A percentile compares a stretch with the other conserved stretches of the same genome.
phyloP scores from a whole-genome alignment of 2,329 filamentous ascomycete genomes.

The Basipetospora chlamydospora region DNA sequence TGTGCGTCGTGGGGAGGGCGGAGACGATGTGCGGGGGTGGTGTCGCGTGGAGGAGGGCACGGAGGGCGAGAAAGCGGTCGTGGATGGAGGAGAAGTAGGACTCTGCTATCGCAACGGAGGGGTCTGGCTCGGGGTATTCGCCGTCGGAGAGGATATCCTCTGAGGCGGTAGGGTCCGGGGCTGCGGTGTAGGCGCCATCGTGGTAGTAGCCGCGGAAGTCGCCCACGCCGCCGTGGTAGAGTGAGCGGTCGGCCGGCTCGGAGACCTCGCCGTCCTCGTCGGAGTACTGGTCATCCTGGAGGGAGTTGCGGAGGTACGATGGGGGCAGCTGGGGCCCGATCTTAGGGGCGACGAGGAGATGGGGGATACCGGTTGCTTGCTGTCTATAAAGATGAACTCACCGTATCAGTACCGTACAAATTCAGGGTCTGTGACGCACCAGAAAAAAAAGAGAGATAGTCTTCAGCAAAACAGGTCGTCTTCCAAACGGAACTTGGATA shows the following conservation, averaged over 20 bases:
- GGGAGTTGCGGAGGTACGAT: conserved; percentile 15
- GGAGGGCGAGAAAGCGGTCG: conserved; percentile 50
- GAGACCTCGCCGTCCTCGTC: conserved; percentile 16
- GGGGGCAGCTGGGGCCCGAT: conserved; percentile 36
- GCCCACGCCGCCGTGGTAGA: conserved; percentile 31
- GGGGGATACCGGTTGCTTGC: conserved; percentile 61
- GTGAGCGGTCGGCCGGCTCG: conserved; percentile 14
- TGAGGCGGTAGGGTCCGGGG: conserved; percentile 28
- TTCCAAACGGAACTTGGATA: background rate
- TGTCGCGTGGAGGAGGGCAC: conserved; percentile 39
- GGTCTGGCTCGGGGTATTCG: conserved; percentile 12
- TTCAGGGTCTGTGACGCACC: conserved; percentile 6
- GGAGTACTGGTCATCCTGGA: conserved; percentile 10
- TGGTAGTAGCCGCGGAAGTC: conserved; percentile 53
- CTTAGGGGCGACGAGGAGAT: conserved; percentile 51
- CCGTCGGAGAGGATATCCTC: conserved; percentile 15
- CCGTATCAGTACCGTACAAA: conserved; percentile 29
- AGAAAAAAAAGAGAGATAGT: conserved; percentile 5
- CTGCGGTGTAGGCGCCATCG: conserved; percentile 66
- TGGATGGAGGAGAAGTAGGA: conserved; percentile 56
- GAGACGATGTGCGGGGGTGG: conserved; percentile 38
- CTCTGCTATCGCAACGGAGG: conserved; percentile 35
- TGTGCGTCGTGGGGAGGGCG: conserved; percentile 37
- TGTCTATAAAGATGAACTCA: conserved; percentile 39
- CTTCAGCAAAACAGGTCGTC: conserved; percentile 8